These are phyloP conservation scores for Globisporangium paddicum DNA, from an alignment of 352 stramenopile species.

Conservation along the genomic window DNA sequence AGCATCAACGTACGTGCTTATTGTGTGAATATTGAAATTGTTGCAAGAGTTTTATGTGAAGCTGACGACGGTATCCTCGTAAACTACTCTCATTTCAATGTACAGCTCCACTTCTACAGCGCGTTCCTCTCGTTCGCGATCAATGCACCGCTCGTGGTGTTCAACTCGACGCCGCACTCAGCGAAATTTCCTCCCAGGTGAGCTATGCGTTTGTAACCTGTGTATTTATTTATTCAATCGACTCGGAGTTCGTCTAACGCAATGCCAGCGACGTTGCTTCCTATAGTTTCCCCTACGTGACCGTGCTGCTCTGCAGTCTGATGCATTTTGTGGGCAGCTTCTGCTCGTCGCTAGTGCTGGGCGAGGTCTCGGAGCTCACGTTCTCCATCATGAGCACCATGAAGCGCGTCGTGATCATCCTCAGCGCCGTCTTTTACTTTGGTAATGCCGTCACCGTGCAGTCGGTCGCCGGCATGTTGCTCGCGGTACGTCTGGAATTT, in stretches of 20 bases:
- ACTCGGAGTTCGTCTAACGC: constrained; percentile 1
- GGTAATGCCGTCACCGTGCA: constrained; percentile 70
- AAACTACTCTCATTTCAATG: background rate
- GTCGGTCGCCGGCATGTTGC: constrained; percentile 65
- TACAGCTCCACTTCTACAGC: constrained; percentile 85
- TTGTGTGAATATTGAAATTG: background rate
- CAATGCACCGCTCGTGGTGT: constrained; percentile 73
- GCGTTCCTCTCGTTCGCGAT: constrained; percentile 80
- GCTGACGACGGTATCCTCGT: background rate
- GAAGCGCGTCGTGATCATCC: constrained; percentile 86
- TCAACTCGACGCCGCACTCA: constrained; percentile 35
- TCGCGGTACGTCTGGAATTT: constrained; percentile 35
- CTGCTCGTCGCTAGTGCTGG: constrained; percentile 75
- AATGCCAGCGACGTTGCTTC: constrained; percentile 2
- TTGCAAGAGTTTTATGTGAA: background rate
- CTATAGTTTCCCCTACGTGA: constrained; percentile 65
- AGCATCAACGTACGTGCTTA: constrained; percentile 70
- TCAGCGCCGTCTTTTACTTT: constrained; percentile 84
- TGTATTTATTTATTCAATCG: background rate
- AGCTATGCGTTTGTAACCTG: no score
- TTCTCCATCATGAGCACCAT: constrained; percentile 91
- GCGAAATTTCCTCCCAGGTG: constrained; percentile 53
- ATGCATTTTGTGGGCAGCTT: constrained; percentile 84
- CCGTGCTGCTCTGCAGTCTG: constrained; percentile 70
- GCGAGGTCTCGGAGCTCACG: constrained; percentile 83